These are phyloP conservation scores for Acephala macrosclerotiorum DNA, from an alignment of 2,329 filamentous ascomycete genomes.

Conservation along the genomic window DNA sequence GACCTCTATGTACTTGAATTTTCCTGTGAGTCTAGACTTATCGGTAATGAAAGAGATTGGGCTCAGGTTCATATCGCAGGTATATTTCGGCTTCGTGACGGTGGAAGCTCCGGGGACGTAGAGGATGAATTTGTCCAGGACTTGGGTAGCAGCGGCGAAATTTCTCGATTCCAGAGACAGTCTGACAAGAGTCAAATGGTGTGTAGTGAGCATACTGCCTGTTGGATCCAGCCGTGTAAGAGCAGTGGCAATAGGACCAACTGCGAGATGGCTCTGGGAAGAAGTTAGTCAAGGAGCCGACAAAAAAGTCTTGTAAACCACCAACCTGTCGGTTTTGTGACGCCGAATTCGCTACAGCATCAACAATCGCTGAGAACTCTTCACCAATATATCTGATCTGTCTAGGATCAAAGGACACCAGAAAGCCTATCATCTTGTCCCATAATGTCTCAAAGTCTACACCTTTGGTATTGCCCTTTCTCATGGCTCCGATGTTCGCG, in stretches of 20 bases:
- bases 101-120: conserved; percentile 63
- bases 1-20: conserved; percentile 59
- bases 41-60: conserved; percentile 65
- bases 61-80: conserved; percentile 55
- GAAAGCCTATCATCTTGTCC: conserved; percentile 51
- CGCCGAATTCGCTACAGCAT: conserved; percentile 42
- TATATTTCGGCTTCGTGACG: conserved; percentile 45
- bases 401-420: conserved; percentile 55
- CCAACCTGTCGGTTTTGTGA: conserved; percentile 35
- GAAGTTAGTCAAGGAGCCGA: conserved; percentile 23
- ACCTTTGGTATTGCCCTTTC: conserved; percentile 42
- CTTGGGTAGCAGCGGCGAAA: conserved; percentile 61
- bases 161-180: conserved; percentile 62
- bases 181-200: conserved; percentile 64
- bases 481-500: conserved; percentile 51
- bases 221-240: conserved; percentile 72
- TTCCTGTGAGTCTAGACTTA: conserved; percentile 62
- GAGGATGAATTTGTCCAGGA: conserved; percentile 71
- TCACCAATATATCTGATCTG: conserved; percentile 62
- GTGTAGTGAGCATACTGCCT: conserved; percentile 69
- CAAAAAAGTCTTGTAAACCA: conserved; percentile 11
- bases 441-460: conserved; percentile 49
- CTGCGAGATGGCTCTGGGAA: conserved; percentile 35
- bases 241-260: conserved; percentile 48
- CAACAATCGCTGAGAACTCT: conserved; percentile 54